Evolutionary conservation across 805 yeast genomes (phyloP), one percentile per base, ranked within the genome.

Genomic region (Teunomyces stri): DNA sequence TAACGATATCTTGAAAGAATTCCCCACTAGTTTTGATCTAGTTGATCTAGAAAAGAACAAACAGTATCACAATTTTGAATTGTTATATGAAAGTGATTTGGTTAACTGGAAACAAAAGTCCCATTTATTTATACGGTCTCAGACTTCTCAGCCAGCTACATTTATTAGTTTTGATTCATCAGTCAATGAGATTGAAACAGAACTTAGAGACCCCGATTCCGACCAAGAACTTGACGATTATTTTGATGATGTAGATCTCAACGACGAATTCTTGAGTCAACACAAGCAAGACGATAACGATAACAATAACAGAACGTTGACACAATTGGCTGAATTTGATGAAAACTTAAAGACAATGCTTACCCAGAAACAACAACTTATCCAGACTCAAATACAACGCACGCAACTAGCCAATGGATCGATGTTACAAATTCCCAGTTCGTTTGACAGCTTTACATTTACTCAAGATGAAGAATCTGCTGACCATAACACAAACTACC

Each of bases 1-100:
- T 37, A 37, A 37, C 15, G 28, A 37, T 22, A 37, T 37, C 13
- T 22, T 37, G n/a, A 37, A 37, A 5, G 29, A 7, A 13, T 27
- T 28, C 11, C 22, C 31, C 3, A 48, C 51, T 4, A 35, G 48
- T 15, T 48, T 44, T 21, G 61, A 63, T 21, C 43, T 60, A 22
- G 60, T 69, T 2, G 67, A 63, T 34, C 41, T 50, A 18, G 67
- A 66, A 16, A 50, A 53, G 2, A 44, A 45, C 4, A 12, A 7
- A 21, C 38, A 13, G 39, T 57, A 47, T 41, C 56, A 56, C 22
- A 42, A 50, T 2, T 50, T 51, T 11, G 51, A 55, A 6, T 43
- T 61, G 22, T 44, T 52, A n/a, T 53, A 49, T 21, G 57, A 55
- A 5, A 48, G 50, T 5, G 68, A 63, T 38, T 38, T 66, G 10